Base-by-base conservation (phyloP, 2,329 filamentous ascomycete genomes). In the Acrocalymma vagum region DNA sequence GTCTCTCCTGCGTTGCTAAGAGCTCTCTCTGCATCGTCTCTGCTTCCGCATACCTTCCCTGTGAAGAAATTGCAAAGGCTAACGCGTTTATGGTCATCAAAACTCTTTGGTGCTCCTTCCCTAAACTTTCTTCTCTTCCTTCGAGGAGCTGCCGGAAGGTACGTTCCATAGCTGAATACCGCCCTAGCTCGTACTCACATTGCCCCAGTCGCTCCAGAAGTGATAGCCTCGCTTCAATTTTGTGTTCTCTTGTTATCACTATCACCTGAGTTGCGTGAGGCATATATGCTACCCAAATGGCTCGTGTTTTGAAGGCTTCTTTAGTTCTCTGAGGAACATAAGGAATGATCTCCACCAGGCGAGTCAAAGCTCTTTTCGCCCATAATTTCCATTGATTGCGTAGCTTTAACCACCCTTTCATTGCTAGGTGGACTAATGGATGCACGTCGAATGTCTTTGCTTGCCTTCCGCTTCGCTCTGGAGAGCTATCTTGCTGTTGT, bases 371-470 rank as follows among this genome's bases (percentile, higher is more conserved):
- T 30, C 29, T 53, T 10, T 40, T 22, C 13, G 34, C 53, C 48
- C 51, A 63, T 6, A 28, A 3, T 11, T 8, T 9, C 29, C 58
- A 50, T 15, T 38, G 14, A 3, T 40, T 30, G 9, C 64, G 25
- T 23, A 49, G 35, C 38, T 36, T 46, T 3, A 72, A 34, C 69
- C 68, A 72, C 22, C 51, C 59, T 20, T 60, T 45, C 20, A 55
- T 67, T 7, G 66, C 62, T 9, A 71, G 36, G 32, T 67, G 62
- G 7, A 72, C 68, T 5, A 72, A 56, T 13, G 55, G 48, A 50
- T 71, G 64, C 10, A 70, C 41, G 24, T 67, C 57, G 27, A 43
- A 66, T 20, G 18, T 29, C 18, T 41, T 38, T 16, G 23, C 10
- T n/a, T n/a, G n/a, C n/a, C n/a, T n/a, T n/a, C n/a, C n/a, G n/a